phyloP scores from a whole-genome alignment of 1,284 basidiomycete species.

The Tilletia indica region DNA sequence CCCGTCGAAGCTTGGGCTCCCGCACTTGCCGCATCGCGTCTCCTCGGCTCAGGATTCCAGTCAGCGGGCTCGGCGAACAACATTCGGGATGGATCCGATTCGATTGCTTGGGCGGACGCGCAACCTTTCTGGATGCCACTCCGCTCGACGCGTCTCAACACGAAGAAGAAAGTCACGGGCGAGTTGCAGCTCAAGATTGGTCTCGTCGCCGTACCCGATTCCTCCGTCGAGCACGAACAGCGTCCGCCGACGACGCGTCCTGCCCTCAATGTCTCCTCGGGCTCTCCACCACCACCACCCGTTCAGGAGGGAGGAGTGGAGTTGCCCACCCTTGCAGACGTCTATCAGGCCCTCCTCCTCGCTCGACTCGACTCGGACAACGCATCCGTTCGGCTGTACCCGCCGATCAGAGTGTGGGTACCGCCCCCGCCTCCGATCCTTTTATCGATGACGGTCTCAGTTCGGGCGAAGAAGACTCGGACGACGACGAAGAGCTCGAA shows the following conservation, averaged over 20 bases:
- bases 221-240: constrained; percentile 7
- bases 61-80: neutral
- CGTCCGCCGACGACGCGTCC: neutral
- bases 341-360: constrained; percentile 29
- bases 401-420: constrained; percentile 45
- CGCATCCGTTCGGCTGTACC: constrained; percentile 41
- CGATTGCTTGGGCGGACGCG: constrained; percentile 29
- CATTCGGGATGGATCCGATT: constrained; percentile 15
- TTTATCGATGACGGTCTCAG: constrained; percentile 44
- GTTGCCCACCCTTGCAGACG: constrained; percentile 16
- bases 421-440: constrained; percentile 34
- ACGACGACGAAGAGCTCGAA: constrained; percentile 26
- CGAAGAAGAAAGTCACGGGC: constrained; percentile 33
- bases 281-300: too few species aligned
- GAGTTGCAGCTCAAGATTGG: constrained; percentile 44
- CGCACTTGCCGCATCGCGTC: constrained; percentile 4
- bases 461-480: constrained; percentile 29
- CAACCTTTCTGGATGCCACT: constrained; percentile 39
- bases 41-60: neutral
- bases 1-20: constrained; percentile 74
- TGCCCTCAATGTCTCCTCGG: neutral
- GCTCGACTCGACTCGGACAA: constrained; percentile 29
- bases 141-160: constrained; percentile 33
- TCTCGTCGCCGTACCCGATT: constrained; percentile 29
- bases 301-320: neutral